phyloP scores from a whole-genome alignment of 2,329 filamentous ascomycete genomes.

The Curvularia sp. region DNA sequence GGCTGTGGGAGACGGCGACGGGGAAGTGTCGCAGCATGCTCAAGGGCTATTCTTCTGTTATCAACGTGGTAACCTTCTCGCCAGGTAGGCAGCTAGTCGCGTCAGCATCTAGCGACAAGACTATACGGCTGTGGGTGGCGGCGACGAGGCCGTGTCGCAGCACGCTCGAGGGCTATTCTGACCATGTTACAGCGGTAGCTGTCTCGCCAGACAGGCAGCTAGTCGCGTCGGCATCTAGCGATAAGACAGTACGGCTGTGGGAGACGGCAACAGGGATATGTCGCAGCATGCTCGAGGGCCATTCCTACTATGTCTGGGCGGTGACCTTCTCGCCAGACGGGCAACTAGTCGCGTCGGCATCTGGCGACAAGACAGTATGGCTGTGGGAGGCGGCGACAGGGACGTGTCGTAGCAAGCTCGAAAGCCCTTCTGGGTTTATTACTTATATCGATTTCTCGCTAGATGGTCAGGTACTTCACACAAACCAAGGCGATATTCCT shows the following conservation, averaged over 20 bases:
- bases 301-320: background rate
- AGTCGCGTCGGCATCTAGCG: background rate
- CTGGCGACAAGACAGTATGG: background rate
- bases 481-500: constrained; percentile 16
- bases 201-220: background rate
- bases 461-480: constrained; percentile 8
- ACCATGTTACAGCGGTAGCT: background rate
- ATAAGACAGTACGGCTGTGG: too few relatives aligned
- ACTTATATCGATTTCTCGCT: background rate
- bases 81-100: background rate
- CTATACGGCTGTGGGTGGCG: background rate
- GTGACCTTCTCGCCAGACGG: background rate
- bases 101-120: background rate
- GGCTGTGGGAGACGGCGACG: constrained; percentile 6
- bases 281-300: background rate
- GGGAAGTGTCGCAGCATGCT: background rate
- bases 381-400: constrained; percentile 5
- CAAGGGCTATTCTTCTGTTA: background rate
- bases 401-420: constrained; percentile 2
- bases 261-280: background rate
- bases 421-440: constrained; percentile 4
- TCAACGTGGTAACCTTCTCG: background rate
- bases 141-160: background rate
- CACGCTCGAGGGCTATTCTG: background rate
- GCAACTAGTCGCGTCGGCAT: background rate